Conservation (phyloP, 2,329 filamentous ascomycete species). For the Salinomyces thailandicus region DNA sequence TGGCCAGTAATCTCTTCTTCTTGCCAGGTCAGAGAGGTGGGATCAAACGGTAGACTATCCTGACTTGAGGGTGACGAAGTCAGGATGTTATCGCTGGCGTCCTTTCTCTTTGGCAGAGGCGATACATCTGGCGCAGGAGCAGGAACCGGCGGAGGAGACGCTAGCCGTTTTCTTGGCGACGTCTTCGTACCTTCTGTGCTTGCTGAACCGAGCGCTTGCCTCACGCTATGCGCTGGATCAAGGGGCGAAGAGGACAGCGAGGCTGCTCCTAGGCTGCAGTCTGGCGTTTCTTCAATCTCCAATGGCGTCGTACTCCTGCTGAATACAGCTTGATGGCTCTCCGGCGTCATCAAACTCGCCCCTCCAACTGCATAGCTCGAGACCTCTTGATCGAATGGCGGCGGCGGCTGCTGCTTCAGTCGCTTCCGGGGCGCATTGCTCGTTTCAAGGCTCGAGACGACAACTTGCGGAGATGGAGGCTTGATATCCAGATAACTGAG, state of each 20-base stretch:
- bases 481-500: constrained; percentile 15
- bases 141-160: background rate
- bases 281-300: constrained; percentile 15
- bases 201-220: background rate
- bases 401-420: constrained; percentile 8
- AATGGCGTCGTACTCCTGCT: background rate
- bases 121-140: no score
- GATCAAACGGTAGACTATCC: constrained; percentile 1
- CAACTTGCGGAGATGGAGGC: background rate
- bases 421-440: constrained; percentile 12
- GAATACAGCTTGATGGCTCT: background rate
- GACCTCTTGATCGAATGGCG: background rate
- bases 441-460: background rate
- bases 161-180: background rate
- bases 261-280: constrained; percentile 7
- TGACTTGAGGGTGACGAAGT: background rate
- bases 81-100: background rate
- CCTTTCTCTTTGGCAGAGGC: no score
- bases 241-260: background rate
- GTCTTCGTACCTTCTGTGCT: background rate
- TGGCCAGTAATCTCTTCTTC: constrained; percentile 54
- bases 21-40: constrained; percentile 40
- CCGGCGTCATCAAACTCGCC: background rate
- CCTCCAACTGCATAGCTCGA: constrained; percentile 1
- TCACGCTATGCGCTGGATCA: background rate